These are phyloP conservation scores for Bathelium albidoporum DNA, from an alignment of 495 filamentous ascomycete genomes.

Conservation along the genomic window DNA sequence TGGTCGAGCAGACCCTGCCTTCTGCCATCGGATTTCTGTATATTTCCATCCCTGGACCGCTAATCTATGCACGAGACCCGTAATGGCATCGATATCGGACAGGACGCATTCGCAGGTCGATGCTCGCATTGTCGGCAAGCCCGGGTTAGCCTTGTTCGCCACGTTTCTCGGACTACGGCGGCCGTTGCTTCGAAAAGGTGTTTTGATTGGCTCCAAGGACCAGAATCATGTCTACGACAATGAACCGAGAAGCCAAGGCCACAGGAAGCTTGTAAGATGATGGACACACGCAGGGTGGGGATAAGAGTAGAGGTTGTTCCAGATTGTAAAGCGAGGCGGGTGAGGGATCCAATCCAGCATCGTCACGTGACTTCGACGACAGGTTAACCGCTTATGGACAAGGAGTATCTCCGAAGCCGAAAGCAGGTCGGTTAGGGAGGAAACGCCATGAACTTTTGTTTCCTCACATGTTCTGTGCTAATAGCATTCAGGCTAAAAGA, in stretches of 20 bases:
- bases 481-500: not conserved
- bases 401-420: not conserved
- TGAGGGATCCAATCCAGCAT: not conserved
- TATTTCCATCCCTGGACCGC: not conserved
- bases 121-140: not conserved
- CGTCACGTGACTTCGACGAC: not conserved
- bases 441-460: no score
- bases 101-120: not conserved
- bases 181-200: not conserved
- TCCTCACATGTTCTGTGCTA: no score
- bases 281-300: not conserved
- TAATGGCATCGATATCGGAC: not conserved
- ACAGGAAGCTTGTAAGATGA: not conserved
- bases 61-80: not conserved
- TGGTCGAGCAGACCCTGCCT: not conserved
- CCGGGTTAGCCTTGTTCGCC: not conserved
- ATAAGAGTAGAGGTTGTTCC: not conserved
- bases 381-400: not conserved
- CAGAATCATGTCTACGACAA: not conserved
- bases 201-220: not conserved
- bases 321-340: not conserved
- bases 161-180: not conserved
- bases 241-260: not conserved
- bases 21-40: not conserved
- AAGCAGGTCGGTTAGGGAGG: not conserved